Evolutionary conservation across 2,329 filamentous ascomycete genomes (phyloP), one percentile per base, ranked within the genome.

Genomic region (Alternaria sp.): DNA sequence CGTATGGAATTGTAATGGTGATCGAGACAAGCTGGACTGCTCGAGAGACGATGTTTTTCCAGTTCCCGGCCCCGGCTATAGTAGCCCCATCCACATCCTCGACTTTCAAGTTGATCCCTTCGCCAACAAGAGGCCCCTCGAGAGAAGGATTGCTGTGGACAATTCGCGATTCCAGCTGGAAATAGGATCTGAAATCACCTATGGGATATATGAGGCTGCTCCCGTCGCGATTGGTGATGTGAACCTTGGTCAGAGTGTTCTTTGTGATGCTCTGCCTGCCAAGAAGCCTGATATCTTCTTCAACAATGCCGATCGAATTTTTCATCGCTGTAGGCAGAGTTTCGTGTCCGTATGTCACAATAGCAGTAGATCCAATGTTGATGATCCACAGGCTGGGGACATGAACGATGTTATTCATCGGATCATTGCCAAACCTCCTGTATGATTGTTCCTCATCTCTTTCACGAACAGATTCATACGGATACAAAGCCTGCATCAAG

Each of bases 401-500:
- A 53, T 77, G 69, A 4, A 78, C 65, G 5, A 78, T 62, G 19
- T 53, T 61, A 5, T 65, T 59, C 4, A 61, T 52, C 21, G 55
- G 51, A 25, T 64, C 60, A 46, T 72, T 67, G 9, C 67, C 66
- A 45, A 73, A 75, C 7, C 68, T 71, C 11, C 61, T 68, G 54
- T 71, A 77, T 0, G 73, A 75, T 56, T 78, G 75, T 21, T 78
- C 76, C 5, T 57, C 54, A 44, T 79, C 76, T 56, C 75, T 57
- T 17, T 77, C 75, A 44, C 63, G 63, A 3, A 77, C 73, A 8
- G 72, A 67, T 57, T 78, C 73, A 26, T 74, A 74, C 0, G 73
- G 74, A 57, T 79, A 79, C 30, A 73, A 74, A 0, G 75, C 63
- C 59, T 78, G 72, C 69, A 78, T 77, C 8, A 79, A 51, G 7